These are phyloP conservation scores for Pseudonitzschia multiseries DNA, from an alignment of 108 stramenopile genomes.

Conservation along the genomic window DNA sequence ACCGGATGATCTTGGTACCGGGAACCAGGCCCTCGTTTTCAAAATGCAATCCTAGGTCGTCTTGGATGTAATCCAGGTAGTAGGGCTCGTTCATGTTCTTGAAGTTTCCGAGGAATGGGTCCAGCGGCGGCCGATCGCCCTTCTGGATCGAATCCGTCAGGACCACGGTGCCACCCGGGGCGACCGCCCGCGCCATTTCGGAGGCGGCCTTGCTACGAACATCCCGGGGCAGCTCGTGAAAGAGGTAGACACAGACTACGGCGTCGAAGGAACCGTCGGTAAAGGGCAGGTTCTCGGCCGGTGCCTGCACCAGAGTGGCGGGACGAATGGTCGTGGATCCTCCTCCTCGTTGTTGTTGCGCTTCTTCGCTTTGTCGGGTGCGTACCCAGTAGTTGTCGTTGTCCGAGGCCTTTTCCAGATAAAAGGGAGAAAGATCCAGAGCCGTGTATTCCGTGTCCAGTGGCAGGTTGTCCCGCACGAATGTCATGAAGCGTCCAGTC, in stretches of 20 bases:
- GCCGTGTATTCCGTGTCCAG: conserved; percentile 23
- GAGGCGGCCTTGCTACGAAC: conserved; percentile 28
- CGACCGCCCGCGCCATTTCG: conserved; percentile 47
- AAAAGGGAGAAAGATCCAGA: conserved; percentile 47
- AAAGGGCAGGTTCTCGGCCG: conserved; percentile 56
- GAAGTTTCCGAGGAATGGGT: conserved; percentile 29
- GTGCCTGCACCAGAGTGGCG: conserved; percentile 44
- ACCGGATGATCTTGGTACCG: conserved; percentile 26
- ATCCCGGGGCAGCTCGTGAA: conserved; percentile 50
- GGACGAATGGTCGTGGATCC: not conserved
- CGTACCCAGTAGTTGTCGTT: conserved; percentile 38
- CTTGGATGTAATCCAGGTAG: conserved; percentile 29
- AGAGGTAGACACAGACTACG: conserved; percentile 57
- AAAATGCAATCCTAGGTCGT: conserved; percentile 23
- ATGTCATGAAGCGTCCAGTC: conserved; percentile 56
- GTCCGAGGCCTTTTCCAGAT: conserved; percentile 40
- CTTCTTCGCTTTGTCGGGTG: conserved; percentile 2
- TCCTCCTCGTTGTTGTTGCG: not conserved
- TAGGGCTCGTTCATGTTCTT: conserved; percentile 48
- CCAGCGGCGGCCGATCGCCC: conserved; percentile 44
- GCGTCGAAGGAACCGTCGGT: conserved; percentile 48
- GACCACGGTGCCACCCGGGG: conserved; percentile 42
- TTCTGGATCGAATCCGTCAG: conserved; percentile 50
- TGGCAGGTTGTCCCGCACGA: conserved; percentile 53
- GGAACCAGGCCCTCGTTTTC: conserved; percentile 24